These are phyloP conservation scores for Cicer pinnatifidum DNA, from an alignment of 306 rosid species.

Conservation along the genomic window DNA sequence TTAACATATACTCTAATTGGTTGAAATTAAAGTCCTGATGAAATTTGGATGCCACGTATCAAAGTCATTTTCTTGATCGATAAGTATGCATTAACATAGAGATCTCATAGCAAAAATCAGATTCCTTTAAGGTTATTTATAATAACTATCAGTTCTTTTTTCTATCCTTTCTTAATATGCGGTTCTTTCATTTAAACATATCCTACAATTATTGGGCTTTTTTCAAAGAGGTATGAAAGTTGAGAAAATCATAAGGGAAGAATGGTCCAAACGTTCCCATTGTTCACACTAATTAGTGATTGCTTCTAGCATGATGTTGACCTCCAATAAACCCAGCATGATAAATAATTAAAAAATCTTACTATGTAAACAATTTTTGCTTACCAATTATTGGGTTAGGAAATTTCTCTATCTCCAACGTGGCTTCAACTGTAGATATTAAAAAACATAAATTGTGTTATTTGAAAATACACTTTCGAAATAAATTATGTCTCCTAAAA, in stretches of 20 bases:
- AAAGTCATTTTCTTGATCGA: constrained; percentile 28
- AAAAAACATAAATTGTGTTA: too few species aligned
- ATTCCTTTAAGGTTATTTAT: background rate
- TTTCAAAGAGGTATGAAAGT: background rate
- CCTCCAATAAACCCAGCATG: constrained; percentile 13
- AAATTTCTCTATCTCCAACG: too few species aligned
- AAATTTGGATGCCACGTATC: constrained; percentile 2
- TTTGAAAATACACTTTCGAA: too few species aligned
- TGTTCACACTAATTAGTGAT: constrained; percentile 32
- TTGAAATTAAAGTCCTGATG: background rate
- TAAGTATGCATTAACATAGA: background rate
- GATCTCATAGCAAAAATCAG: constrained; percentile 20
- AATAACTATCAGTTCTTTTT: background rate
- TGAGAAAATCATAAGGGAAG: background rate
- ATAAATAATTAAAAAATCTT: background rate
- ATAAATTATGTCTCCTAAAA: too few species aligned
- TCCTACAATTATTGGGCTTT: constrained; percentile 5
- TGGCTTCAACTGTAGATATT: too few species aligned
- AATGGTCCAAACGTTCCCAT: constrained; percentile 35
- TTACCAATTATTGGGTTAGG: background rate
- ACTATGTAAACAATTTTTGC: background rate
- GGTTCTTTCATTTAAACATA: constrained; percentile 34
- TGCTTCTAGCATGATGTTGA: constrained; percentile 25
- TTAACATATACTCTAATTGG: too few species aligned
- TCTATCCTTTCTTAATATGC: constrained; percentile 16